Base-by-base conservation (phyloP, 345 rosid genomes). In the Microcos paniculata region DNA sequence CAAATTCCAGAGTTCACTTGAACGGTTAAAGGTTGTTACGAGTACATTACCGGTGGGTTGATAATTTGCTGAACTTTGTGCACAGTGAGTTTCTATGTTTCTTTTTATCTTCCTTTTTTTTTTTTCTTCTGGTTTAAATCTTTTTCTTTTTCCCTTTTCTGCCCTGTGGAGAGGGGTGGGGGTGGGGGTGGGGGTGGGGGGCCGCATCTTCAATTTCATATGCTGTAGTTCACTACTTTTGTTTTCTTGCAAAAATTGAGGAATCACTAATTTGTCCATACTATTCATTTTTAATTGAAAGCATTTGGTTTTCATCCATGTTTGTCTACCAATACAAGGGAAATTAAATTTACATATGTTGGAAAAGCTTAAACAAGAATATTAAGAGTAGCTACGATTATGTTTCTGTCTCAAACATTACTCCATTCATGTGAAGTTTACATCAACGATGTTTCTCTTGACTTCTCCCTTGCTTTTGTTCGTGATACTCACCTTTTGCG, bases 1-100 rank as follows among this genome's bases (percentile, higher is more conserved):
- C 82, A 79, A 56, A 81, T 79, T 90, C 68, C 85, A 81, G 65
- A 62, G 63, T 49, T 84, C 88, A 21, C 81, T 71, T 62, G 85
- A 86, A 56, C 88, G 64, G 70, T 82, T 90, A 70, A 82, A 61
- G 83, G 73, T 79, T 70, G 82, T 84, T 62, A 45, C 69, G 13
- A 64, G 78, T 21, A 76, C 76, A 62, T 19, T 53, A 69, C 49
- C 35, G 4, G 40, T 24, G 35, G 63, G 51, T 23, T 63, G 53
- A 49, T 38, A 12, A 64, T n/a, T 70, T 15, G 21, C 14, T 19
- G 35, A 26, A 49, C 51, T 13, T 21, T 48, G 18, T 13, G 13
- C 48, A 23, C 26, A 26, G 77, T 72, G 63, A 40, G 52, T 55
- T 10, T 9, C 33, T n/a, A n/a, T n/a, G n/a, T n/a, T n/a, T 56